Conservation (phyloP, 1,284 basidiomycete species). For the Fomitopsis palustris region DNA sequence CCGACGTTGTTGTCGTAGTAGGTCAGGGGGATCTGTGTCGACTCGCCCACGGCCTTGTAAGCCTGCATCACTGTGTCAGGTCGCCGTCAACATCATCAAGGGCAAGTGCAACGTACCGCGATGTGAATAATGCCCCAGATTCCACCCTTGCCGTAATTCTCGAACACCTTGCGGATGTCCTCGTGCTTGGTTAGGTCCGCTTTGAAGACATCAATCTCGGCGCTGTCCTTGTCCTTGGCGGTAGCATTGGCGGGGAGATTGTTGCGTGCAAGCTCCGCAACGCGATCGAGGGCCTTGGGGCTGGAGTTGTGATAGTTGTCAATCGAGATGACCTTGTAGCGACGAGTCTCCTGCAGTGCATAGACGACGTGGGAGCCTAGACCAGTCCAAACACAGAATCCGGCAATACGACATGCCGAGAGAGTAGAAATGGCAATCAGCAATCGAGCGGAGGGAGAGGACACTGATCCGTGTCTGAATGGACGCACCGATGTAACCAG, state of each 20-base stretch:
- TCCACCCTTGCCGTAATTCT: constrained; percentile 84
- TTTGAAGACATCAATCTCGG: constrained; percentile 66
- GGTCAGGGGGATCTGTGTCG: constrained; percentile 88
- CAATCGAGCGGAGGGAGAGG: not conserved
- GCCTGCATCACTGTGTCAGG: constrained; percentile 48
- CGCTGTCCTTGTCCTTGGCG: constrained; percentile 59
- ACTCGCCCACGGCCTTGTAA: constrained; percentile 98
- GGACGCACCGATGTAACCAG: constrained; percentile 76
- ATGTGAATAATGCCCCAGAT: constrained; percentile 98
- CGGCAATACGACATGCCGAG: not conserved
- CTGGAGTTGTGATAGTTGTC: constrained; percentile 94
- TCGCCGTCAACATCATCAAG: not conserved
- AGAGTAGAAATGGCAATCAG: not conserved
- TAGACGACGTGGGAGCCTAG: constrained; percentile 90
- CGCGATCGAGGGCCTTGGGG: constrained; percentile 67
- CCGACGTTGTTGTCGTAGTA: constrained; percentile 93
- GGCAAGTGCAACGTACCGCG: constrained; percentile 58
- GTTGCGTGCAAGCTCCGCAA: constrained; percentile 76
- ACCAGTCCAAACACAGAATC: not conserved
- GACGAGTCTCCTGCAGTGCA: constrained; percentile 79
- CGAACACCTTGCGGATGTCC: constrained; percentile 76
- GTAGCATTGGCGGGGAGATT: constrained; percentile 64
- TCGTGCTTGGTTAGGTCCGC: constrained; percentile 75
- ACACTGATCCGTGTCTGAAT: not conserved
- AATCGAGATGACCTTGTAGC: constrained; percentile 89